phyloP scores from a whole-genome alignment of 257 asterid species.

The Nicotiana noctiflora region DNA sequence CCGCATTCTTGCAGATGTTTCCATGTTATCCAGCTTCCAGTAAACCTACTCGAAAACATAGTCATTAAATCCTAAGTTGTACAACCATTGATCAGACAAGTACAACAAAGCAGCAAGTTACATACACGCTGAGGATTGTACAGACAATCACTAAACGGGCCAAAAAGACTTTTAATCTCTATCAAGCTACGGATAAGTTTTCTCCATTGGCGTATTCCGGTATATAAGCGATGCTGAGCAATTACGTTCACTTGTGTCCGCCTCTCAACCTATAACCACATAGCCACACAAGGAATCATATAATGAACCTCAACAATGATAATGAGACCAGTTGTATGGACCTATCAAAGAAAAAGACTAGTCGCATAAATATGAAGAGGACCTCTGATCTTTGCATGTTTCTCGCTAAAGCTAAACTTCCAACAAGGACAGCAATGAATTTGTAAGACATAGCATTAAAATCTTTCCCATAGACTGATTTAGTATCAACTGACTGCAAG shows the following conservation, averaged over 20 bases:
- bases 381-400: conserved; percentile 98
- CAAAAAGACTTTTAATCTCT: conserved; percentile 84
- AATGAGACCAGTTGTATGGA: background rate
- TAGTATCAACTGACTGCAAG: conserved; percentile 83
- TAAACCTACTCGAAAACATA: conserved; percentile 48
- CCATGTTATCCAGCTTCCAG: conserved; percentile 93
- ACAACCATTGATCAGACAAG: conserved; percentile 19
- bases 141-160: conserved; percentile 60
- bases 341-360: conserved; percentile 11
- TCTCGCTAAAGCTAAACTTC: conserved; percentile 96
- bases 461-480: conserved; percentile 91
- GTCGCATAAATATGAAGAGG: conserved; percentile 11
- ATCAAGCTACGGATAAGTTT: conserved; percentile 85
- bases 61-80: conserved; percentile 12
- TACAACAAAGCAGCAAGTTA: conserved; percentile 20
- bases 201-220: conserved; percentile 97
- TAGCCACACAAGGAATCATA: conserved; percentile 1
- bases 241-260: conserved; percentile 74
- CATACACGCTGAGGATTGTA: conserved; percentile 68
- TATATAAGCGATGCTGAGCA: conserved; percentile 62
- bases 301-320: background rate
- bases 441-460: conserved; percentile 86
- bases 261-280: conserved; percentile 78
- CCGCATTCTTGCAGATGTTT: conserved; percentile 95
- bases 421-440: conserved; percentile 91